Evolutionary conservation across 2,329 filamentous ascomycete genomes (phyloP).

Genomic region (Fusarium sp.): DNA sequence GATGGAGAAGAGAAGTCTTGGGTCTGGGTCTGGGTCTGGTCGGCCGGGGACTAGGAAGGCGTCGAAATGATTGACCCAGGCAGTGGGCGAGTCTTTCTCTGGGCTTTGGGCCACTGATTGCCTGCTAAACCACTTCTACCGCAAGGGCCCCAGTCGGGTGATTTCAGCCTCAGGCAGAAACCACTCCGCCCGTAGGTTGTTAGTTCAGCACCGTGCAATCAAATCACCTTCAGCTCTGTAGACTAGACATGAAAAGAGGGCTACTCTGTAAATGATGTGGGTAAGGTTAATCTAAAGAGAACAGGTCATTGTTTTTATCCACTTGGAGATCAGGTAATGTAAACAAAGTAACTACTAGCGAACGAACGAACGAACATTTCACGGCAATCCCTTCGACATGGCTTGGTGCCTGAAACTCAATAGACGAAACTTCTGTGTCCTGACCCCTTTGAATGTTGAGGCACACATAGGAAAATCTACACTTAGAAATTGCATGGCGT

Average conservation of each 20-base stretch:
- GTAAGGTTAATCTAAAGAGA: constrained; percentile 17
- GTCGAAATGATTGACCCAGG: constrained; percentile 40
- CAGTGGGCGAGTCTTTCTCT: constrained; percentile 35
- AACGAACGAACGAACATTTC: neutral
- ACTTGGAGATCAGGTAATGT: constrained; percentile 15
- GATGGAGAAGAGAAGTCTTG: constrained; percentile 40
- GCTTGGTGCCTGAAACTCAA: neutral
- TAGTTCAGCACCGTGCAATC: constrained; percentile 1
- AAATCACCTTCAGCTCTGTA: constrained; percentile 8
- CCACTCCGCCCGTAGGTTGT: neutral
- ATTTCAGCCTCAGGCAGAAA: constrained; percentile 44
- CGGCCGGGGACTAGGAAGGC: constrained; percentile 36
- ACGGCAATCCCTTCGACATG: neutral
- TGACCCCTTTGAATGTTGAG: neutral
- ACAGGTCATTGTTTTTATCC: constrained; percentile 17
- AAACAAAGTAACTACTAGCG: constrained; percentile 13
- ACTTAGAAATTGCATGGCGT: neutral
- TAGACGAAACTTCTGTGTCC: neutral
- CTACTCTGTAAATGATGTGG: constrained; percentile 18
- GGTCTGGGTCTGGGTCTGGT: constrained; percentile 24
- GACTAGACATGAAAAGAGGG: constrained; percentile 11
- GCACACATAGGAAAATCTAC: neutral
- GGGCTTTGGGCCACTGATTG: constrained; percentile 23
- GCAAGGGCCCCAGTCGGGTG: constrained; percentile 22
- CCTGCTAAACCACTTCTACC: constrained; percentile 33